Base-by-base conservation (phyloP, 2,329 filamentous ascomycete species). In the Sphaerostilbella broomeana region DNA sequence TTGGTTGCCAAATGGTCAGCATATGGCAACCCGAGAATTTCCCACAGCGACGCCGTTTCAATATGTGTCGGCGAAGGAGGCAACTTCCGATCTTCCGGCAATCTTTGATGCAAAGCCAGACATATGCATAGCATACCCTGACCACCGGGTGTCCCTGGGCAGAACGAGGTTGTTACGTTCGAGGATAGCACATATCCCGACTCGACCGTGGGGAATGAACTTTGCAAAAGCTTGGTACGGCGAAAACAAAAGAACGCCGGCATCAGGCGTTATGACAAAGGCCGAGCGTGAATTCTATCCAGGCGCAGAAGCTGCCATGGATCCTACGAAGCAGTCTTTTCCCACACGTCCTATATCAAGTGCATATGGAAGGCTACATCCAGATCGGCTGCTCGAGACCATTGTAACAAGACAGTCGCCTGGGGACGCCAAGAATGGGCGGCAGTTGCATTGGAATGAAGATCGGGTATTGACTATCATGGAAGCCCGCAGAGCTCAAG, bases 401-500 rank as follows among this genome's bases (percentile, higher is more conserved):
- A 65, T 92, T 3, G 72, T 77, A 0, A 87, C 84, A 0, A 43
- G 15, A 0, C 58, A 70, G 16, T 50, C 51, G 0, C 67, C 73
- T 0, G 61, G 64, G 0, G 81, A 87, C 51, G 63, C 69, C 0
- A 73, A 76, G 8, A 62, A 64, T 2, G 77, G 82, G 0, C 58
- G 62, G 0, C 53, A 63, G 0, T 47, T 86, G 6, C 86, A 92
- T 54, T 89, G 81, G 77, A 53, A 65, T 0, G 70, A 89, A 46
- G 62, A 73, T 13, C 69, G 86, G 0, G 59, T 71, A 0, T 50
- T 86, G 0, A 79, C 72, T 0, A 57, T 90, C 3, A 68, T 81
- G 63, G 86, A 92, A 56, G 74, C 70, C 0, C 63, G 81, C 2
- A 66, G 83, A 2, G 81, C 79, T 0, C 86, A 92, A 55, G 81